Base-by-base conservation (phyloP, 2,329 filamentous ascomycete species). In the Metarhizium guizhouense region DNA sequence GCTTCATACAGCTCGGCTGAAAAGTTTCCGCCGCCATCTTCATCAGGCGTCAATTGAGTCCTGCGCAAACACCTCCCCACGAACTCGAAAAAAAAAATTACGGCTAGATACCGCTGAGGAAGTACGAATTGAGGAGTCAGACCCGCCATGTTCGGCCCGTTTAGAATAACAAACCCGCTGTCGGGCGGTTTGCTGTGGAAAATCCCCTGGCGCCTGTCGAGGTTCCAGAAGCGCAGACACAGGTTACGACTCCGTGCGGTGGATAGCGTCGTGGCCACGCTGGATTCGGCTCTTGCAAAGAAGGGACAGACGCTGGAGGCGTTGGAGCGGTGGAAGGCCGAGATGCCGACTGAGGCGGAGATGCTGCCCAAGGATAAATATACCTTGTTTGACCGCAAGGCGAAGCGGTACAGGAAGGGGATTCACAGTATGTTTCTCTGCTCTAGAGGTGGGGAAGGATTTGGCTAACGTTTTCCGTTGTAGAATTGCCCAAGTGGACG, bases 351-450 rank as follows among this genome's bases (percentile, higher is more conserved):
- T 30, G 94, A 99, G 79, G 81, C 84, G 67, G 91, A 97, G 79
- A 99, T 99, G 94, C 70, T 95, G 70, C 87, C 94, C 50, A 87
- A 84, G 73, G 94, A 99, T 76, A 99, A 99, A 76, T 99, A 99
- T 76, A 96, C 90, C 32, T 87, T 99, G 67, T 99, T 97, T 73
- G 93, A 96, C 73, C 86, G 92, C 65, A 96, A 97, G 74, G 91
- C 88, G 71, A 95, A 92, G 84, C 86, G 83, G 65, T 99, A 97
- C 72, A 81, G 94, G 70, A 99, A 99, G 83, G 90, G 91, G 55
- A 92, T 99, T 71, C 93, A 97, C 75, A 97, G 92, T 96, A 81
- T 65, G 90, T 84, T 56, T 14, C 38, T 11, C 4, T 51, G 29
- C 32, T 51, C 50, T 13, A 30, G 11, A 20, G 14, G 8, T 43